Evolutionary conservation across 75 land plant species (phyloP).

Genomic region (Pinus taeda): DNA sequence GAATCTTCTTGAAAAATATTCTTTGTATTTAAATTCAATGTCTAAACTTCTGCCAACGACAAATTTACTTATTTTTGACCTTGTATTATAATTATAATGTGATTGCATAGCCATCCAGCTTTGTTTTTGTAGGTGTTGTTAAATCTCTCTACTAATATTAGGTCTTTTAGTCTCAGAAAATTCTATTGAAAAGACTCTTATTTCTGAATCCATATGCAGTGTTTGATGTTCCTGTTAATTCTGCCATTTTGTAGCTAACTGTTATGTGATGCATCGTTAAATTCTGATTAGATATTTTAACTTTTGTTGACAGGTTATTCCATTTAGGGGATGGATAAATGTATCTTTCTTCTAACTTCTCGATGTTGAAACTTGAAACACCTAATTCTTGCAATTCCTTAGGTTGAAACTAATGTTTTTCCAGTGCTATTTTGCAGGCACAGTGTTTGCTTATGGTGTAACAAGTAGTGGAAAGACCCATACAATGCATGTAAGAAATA

Average conservation of each 20-base stretch:
- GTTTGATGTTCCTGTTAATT: background rate
- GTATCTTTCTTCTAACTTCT: background rate
- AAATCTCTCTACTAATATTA: background rate
- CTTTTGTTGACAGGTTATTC: background rate
- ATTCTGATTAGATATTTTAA: background rate
- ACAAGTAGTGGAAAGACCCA: conserved; percentile 62
- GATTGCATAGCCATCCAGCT: background rate
- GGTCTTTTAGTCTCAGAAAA: too few species aligned
- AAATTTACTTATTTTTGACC: background rate
- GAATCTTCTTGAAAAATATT: background rate
- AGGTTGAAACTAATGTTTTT: conserved; percentile 11
- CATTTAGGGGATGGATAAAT: background rate
- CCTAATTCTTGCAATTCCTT: background rate
- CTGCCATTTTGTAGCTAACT: background rate
- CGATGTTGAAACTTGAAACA: background rate
- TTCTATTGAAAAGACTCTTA: too few species aligned
- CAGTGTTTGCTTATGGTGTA: conserved; percentile 59
- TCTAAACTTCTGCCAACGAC: background rate
- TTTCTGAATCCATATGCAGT: background rate
- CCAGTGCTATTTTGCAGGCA: conserved; percentile 27
- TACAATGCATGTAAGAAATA: conserved; percentile 58
- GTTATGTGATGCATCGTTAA: background rate
- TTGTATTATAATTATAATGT: background rate
- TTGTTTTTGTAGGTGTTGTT: background rate
- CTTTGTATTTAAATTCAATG: too few species aligned